Percentiles rank a stretch among this genome's conserved stretches.
Evolutionary conservation across 2,329 filamentous ascomycete species (phyloP).

Genomic region (Colletotrichum caudatum): DNA sequence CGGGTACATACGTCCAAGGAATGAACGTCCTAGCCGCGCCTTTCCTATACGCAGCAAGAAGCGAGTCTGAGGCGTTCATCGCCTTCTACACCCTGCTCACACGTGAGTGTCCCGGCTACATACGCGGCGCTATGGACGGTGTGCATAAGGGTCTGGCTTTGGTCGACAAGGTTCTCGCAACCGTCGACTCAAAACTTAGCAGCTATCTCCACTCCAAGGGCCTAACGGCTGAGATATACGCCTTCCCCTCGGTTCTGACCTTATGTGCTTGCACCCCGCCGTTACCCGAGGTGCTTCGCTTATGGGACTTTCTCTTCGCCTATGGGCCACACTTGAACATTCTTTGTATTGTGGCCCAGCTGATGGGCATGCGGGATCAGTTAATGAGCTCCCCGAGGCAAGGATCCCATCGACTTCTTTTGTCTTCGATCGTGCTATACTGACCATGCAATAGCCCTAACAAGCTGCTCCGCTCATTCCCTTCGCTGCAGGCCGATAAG

Average conservation of each 20-base stretch:
- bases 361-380: conserved; percentile 87
- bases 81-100: conserved; percentile 91
- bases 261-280: conserved; percentile 96
- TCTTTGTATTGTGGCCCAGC: conserved; percentile 93
- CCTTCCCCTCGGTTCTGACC: conserved; percentile 94
- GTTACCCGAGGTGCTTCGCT: conserved; percentile 87
- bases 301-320: conserved; percentile 98
- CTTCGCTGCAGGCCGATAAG: conserved; percentile 82
- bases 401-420: conserved; percentile 43
- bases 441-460: conserved; percentile 76
- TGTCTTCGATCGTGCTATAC: neutral
- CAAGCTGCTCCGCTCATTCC: conserved; percentile 89
- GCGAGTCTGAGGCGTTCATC: conserved; percentile 93
- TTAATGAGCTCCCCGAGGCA: conserved; percentile 88
- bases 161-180: conserved; percentile 90
- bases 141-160: conserved; percentile 92
- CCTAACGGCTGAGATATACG: conserved; percentile 93
- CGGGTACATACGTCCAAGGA: conserved; percentile 94
- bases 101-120: conserved; percentile 90
- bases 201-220: conserved; percentile 86
- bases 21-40: conserved; percentile 99
- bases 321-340: conserved; percentile 97
- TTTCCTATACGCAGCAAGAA: conserved; percentile 93
- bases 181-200: conserved; percentile 90
- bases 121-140: conserved; percentile 95